These are phyloP conservation scores for Phragmites australis DNA, from an alignment of 176 grass and related monocot species.

Conservation along the genomic window DNA sequence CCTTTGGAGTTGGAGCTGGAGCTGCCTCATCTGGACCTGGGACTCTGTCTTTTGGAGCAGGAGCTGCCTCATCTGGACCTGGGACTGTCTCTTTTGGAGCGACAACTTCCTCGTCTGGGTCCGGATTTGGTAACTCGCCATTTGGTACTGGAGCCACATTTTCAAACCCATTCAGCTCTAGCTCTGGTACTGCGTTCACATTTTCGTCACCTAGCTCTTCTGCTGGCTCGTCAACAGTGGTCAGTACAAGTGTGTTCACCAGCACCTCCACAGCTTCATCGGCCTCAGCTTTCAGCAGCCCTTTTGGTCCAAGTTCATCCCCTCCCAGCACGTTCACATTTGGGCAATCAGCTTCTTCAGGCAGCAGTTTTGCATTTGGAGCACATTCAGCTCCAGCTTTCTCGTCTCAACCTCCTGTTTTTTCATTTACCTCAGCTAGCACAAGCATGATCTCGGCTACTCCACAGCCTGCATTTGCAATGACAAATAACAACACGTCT, in stretches of 20 bases:
- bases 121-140: slow-evolving; percentile 44
- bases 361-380: slow-evolving; percentile 51
- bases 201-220: slow-evolving; percentile 59
- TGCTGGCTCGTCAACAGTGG: slow-evolving; percentile 24
- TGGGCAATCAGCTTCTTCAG: slow-evolving; percentile 51
- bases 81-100: slow-evolving; percentile 41
- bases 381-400: slow-evolving; percentile 34
- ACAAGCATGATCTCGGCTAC: slow-evolving; percentile 42
- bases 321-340: slow-evolving; percentile 48
- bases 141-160: slow-evolving; percentile 51
- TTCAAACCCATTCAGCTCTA: slow-evolving; percentile 13
- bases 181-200: slow-evolving; percentile 38
- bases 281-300: slow-evolving; percentile 37
- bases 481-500: slow-evolving; percentile 31
- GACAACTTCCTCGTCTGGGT: slow-evolving; percentile 32
- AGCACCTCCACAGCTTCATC: slow-evolving; percentile 29
- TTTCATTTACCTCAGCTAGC: slow-evolving; percentile 48
- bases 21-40: slow-evolving; percentile 40
- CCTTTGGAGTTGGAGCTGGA: slow-evolving; percentile 28
- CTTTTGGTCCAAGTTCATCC: slow-evolving; percentile 54
- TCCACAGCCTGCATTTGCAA: slow-evolving; percentile 48
- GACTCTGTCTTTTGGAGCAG: slow-evolving; percentile 12
- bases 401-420: slow-evolving; percentile 42
- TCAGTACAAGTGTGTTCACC: slow-evolving; percentile 39
- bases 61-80: slow-evolving; percentile 37